phyloP scores from a whole-genome alignment of 2,329 filamentous ascomycete species.

The Aspergillus terreus region DNA sequence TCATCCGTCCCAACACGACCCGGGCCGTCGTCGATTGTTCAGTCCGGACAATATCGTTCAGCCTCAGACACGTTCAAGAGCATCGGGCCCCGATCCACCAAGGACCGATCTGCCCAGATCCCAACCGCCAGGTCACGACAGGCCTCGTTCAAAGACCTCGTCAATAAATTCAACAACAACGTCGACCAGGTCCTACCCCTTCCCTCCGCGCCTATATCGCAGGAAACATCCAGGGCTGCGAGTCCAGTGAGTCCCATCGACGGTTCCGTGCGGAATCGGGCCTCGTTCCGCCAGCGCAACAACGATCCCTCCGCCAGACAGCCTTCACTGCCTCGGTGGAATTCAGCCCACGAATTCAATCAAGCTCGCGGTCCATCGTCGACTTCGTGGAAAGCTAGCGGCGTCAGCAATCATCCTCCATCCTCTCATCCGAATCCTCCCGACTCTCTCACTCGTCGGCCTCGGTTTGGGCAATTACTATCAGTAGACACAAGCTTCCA shows the following conservation, averaged over 20 bases:
- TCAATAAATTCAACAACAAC: slow-evolving; percentile 72
- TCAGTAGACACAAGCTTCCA: slow-evolving; percentile 54
- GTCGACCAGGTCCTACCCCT: slow-evolving; percentile 43
- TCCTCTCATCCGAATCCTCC: slow-evolving; percentile 9
- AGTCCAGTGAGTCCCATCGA: slow-evolving; percentile 31
- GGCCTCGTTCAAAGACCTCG: slow-evolving; percentile 75
- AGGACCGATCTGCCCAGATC: slow-evolving; percentile 11
- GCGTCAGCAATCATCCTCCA: slow-evolving; percentile 1
- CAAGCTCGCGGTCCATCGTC: background rate
- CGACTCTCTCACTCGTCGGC: slow-evolving; percentile 44
- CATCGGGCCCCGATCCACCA: slow-evolving; percentile 16
- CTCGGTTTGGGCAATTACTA: slow-evolving; percentile 72
- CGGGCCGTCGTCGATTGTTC: slow-evolving; percentile 18
- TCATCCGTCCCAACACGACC: slow-evolving; percentile 26
- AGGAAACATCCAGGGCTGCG: slow-evolving; percentile 32
- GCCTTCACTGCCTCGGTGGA: slow-evolving; percentile 14
- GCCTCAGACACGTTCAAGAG: slow-evolving; percentile 26
- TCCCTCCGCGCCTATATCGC: slow-evolving; percentile 33
- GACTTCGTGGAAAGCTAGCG: slow-evolving; percentile 4
- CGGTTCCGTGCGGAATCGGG: slow-evolving; percentile 24
- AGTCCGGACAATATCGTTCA: slow-evolving; percentile 26
- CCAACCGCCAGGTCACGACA: slow-evolving; percentile 41
- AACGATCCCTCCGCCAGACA: slow-evolving; percentile 13
- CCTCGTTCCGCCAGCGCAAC: slow-evolving; percentile 23
- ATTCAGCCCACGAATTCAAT: slow-evolving; percentile 10